These are phyloP conservation scores for Trifolium subterraneum DNA, from an alignment of 306 rosid genomes.

Conservation along the genomic window DNA sequence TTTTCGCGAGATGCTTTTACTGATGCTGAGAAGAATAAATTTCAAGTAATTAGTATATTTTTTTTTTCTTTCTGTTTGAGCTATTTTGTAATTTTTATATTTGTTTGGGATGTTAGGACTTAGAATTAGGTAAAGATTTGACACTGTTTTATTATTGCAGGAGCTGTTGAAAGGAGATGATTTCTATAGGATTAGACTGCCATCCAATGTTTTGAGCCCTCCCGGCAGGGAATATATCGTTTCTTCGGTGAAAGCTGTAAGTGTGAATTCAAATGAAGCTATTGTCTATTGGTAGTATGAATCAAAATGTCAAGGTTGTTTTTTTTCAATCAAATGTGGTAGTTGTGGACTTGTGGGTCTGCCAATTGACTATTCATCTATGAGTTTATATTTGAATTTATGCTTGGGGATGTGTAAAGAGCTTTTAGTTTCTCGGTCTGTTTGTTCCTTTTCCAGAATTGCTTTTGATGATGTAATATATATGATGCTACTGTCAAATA, in stretches of 20 bases:
- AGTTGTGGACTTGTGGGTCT: neutral
- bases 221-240: slow-evolving; percentile 71
- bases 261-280: slow-evolving; percentile 41
- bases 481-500: slow-evolving; percentile 13
- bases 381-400: slow-evolving; percentile 28
- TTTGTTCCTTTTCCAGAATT: slow-evolving; percentile 21
- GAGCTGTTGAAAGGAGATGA: slow-evolving; percentile 74
- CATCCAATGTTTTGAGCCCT: slow-evolving; percentile 74
- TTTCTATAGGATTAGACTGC: slow-evolving; percentile 85
- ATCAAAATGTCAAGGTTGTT: slow-evolving; percentile 1
- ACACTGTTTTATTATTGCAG: slow-evolving; percentile 50
- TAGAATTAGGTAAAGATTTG: slow-evolving; percentile 30
- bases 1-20: slow-evolving; percentile 73
- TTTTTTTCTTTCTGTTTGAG: neutral
- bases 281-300: slow-evolving; percentile 1
- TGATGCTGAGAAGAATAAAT: slow-evolving; percentile 64
- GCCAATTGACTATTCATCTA: neutral
- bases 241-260: slow-evolving; percentile 90
- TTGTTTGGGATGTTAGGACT: slow-evolving; percentile 13
- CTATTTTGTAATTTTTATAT: slow-evolving; percentile 5
- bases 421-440: slow-evolving; percentile 20
- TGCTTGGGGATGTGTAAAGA: slow-evolving; percentile 13
- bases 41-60: slow-evolving; percentile 50
- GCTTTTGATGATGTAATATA: slow-evolving; percentile 17
- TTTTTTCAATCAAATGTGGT: slow-evolving; percentile 9